These are phyloP conservation scores for Afroboletus lepidellus DNA, from an alignment of 1,284 basidiomycete genomes.

Conservation along the genomic window DNA sequence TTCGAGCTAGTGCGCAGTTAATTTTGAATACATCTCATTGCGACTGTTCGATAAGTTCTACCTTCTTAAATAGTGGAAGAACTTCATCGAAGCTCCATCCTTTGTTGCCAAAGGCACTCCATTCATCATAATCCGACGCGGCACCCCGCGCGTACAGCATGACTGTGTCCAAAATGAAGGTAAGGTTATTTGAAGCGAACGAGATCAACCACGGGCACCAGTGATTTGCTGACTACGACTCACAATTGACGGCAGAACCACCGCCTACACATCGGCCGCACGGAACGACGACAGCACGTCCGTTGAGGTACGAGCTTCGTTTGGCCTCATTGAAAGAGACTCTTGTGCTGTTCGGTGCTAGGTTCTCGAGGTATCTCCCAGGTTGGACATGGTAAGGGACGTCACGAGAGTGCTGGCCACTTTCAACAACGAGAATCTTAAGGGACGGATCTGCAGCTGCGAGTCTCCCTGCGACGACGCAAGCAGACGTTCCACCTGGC, in stretches of 20 bases:
- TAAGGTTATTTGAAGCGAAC: no score
- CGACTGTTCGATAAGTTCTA: background rate
- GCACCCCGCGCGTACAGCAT: slow-evolving; percentile 52
- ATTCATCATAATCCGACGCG: slow-evolving; percentile 57
- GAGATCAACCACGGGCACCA: no score
- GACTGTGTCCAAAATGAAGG: slow-evolving; percentile 34
- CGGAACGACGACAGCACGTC: slow-evolving; percentile 2
- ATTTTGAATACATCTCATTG: background rate
- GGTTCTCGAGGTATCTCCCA: slow-evolving; percentile 5
- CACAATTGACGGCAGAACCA: slow-evolving; percentile 41
- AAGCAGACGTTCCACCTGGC: slow-evolving; percentile 21
- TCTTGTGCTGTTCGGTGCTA: slow-evolving; percentile 1
- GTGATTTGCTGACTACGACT: slow-evolving; percentile 12
- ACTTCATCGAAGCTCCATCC: slow-evolving; percentile 16
- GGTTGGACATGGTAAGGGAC: slow-evolving; percentile 4
- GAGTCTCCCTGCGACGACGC: slow-evolving; percentile 20
- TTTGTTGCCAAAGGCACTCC: slow-evolving; percentile 40
- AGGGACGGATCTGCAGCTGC: no score
- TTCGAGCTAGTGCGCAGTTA: slow-evolving; percentile 2
- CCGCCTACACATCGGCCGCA: slow-evolving; percentile 7
- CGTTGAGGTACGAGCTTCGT: slow-evolving; percentile 1
- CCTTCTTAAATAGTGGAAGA: slow-evolving; percentile 9
- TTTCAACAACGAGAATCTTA: no score
- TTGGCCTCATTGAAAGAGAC: background rate
- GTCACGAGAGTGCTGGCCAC: no score